Evolutionary conservation across 345 rosid species (phyloP).

Genomic region (Kernera saxatilis): DNA sequence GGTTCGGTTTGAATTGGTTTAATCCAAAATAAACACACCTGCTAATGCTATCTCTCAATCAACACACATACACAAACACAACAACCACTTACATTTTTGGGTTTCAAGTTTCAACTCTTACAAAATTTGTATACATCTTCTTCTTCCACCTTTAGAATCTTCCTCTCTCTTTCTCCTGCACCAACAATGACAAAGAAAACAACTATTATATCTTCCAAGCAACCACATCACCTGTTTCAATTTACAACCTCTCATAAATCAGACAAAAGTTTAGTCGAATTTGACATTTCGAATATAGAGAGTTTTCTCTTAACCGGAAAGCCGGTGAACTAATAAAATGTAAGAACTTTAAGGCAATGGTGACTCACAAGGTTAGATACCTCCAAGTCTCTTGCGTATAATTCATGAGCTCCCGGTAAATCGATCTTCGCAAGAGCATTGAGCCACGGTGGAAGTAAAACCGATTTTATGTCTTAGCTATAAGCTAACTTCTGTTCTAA

Average conservation of each 20-base stretch:
- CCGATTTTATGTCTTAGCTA: slow-evolving; percentile 3
- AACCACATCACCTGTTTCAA: neutral
- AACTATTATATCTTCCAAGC: neutral
- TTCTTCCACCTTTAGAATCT: slow-evolving; percentile 14
- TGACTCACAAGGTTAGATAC: slow-evolving; percentile 6
- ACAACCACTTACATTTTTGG: slow-evolving; percentile 17
- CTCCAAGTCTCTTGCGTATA: slow-evolving; percentile 8
- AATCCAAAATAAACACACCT: neutral
- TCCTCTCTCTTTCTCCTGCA: neutral
- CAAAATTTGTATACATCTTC: slow-evolving; percentile 15
- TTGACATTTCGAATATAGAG: neutral
- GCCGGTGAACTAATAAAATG: neutral
- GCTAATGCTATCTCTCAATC: neutral
- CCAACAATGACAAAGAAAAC: neutral
- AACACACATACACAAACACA: slow-evolving; percentile 3
- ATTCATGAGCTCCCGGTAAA: neutral
- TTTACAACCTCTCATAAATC: neutral
- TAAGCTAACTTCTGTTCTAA: slow-evolving; percentile 9
- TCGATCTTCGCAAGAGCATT: neutral
- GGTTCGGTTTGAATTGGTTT: slow-evolving; percentile 13
- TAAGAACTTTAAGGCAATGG: slow-evolving; percentile 2
- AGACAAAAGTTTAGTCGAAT: neutral
- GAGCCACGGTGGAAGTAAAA: slow-evolving; percentile 9
- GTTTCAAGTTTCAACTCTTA: neutral
- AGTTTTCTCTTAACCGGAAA: neutral